Conservation (phyloP, 2,329 filamentous ascomycete species). For the Thermoascus crustaceus region DNA sequence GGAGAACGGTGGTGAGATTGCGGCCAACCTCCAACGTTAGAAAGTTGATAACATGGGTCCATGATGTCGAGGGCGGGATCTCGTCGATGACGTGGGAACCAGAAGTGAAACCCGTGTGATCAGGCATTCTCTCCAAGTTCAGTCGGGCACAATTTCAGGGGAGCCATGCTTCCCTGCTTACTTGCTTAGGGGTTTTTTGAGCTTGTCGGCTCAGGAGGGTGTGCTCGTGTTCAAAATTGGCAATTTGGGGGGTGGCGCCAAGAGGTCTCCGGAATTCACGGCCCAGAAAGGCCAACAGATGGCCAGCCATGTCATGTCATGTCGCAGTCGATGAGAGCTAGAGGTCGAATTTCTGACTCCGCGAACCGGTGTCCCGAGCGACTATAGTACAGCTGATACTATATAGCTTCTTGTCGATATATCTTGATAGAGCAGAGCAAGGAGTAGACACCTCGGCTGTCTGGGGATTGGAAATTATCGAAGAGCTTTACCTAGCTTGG, state of each 20-base stretch:
- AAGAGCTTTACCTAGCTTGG: slow-evolving; percentile 58
- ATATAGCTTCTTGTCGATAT: slow-evolving; percentile 62
- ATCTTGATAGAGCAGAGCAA: slow-evolving; percentile 59
- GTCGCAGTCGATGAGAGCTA: slow-evolving; percentile 17
- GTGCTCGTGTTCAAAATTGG: too few species aligned
- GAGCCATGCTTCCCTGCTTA: too few species aligned
- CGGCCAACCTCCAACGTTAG: neutral
- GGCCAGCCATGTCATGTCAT: slow-evolving; percentile 8
- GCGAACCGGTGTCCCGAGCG: slow-evolving; percentile 29
- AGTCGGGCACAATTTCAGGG: too few species aligned
- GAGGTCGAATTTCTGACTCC: slow-evolving; percentile 19
- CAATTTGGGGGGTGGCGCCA: too few species aligned
- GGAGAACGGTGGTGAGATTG: neutral
- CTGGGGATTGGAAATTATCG: slow-evolving; percentile 29
- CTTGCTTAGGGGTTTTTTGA: neutral
- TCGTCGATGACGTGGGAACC: too few species aligned
- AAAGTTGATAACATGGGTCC: too few species aligned
- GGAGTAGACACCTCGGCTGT: slow-evolving; percentile 38
- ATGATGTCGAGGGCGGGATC: too few species aligned
- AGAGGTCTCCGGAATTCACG: neutral
- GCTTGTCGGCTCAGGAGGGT: neutral
- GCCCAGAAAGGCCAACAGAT: slow-evolving; percentile 6
- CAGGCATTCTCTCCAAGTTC: too few species aligned
- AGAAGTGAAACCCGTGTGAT: too few species aligned
- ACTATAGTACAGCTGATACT: slow-evolving; percentile 43